A percentile compares a stretch with the other conserved stretches of the same genome.
Conservation (phyloP, 768 basidiomycete genomes). For the Termitomyces sp. region DNA sequence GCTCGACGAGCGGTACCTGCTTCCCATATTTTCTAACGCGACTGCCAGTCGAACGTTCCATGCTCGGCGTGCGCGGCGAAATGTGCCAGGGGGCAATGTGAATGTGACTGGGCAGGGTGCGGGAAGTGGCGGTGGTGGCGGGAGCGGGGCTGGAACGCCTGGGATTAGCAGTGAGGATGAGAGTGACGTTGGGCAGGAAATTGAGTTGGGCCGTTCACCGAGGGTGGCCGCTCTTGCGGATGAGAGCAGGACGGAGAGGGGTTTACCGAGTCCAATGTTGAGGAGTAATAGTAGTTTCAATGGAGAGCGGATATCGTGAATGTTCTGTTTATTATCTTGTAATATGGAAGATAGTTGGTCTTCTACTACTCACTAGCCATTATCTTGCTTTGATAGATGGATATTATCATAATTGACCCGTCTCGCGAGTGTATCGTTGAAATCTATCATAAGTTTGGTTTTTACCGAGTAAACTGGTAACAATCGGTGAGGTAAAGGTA, state of each 20-base stretch:
- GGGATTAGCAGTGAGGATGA: slow-evolving; percentile 35
- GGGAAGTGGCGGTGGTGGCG: not conserved
- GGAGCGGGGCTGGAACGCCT: slow-evolving; percentile 28
- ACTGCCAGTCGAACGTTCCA: slow-evolving; percentile 86
- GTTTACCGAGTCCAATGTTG: slow-evolving; percentile 59
- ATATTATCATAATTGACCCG: slow-evolving; percentile 4
- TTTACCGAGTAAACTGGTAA: not conserved
- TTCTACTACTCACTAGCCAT: not conserved
- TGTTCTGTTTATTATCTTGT: not conserved
- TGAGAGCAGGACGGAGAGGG: slow-evolving; percentile 57
- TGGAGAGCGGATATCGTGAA: slow-evolving; percentile 18
- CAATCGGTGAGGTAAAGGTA: not conserved
- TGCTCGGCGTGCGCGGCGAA: slow-evolving; percentile 62
- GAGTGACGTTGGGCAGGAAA: slow-evolving; percentile 32
- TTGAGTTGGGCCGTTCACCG: slow-evolving; percentile 33
- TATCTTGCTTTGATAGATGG: slow-evolving; percentile 1
- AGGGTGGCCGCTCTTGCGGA: slow-evolving; percentile 25
- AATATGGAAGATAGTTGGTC: not conserved
- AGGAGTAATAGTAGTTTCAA: slow-evolving; percentile 25
- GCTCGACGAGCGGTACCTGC: slow-evolving; percentile 88
- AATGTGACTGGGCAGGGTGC: slow-evolving; percentile 30
- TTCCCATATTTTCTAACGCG: slow-evolving; percentile 91
- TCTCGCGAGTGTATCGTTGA: not conserved
- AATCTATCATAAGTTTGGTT: not conserved
- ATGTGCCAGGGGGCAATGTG: slow-evolving; percentile 23